Evolutionary conservation across 2,329 filamentous ascomycete species (phyloP).

Genomic region (Hymenoscyphus linearis): DNA sequence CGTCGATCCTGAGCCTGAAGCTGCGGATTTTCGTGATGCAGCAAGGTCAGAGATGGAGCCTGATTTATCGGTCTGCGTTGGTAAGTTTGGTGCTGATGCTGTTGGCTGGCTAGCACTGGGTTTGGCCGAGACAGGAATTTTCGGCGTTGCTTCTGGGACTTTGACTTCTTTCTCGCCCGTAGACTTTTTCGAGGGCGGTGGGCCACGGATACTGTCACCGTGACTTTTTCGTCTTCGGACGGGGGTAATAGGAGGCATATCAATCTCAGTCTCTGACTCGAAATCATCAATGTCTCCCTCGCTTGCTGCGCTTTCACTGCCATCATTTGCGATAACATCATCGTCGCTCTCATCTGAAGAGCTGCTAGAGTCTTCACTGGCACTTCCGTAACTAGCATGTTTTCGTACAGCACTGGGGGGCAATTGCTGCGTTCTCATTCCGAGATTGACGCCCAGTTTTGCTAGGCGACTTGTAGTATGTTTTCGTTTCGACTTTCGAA

Average conservation of each 20-base stretch:
- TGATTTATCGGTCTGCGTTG: constrained; percentile 10
- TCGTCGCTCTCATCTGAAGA: constrained; percentile 37
- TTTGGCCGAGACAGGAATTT: constrained; percentile 5
- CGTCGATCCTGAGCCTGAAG: not conserved
- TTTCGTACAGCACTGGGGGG: constrained; percentile 33
- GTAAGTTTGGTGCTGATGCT: constrained; percentile 11
- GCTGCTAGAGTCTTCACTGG: constrained; percentile 38
- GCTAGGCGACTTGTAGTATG: constrained; percentile 29
- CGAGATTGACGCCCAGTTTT: constrained; percentile 60
- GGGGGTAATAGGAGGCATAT: not conserved
- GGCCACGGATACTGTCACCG: constrained; percentile 35
- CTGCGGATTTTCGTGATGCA: constrained; percentile 13
- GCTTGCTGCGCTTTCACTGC: constrained; percentile 37
- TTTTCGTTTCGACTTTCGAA: constrained; percentile 48
- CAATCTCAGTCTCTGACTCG: constrained; percentile 27
- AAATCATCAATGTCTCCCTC: constrained; percentile 38
- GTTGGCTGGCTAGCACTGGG: not conserved
- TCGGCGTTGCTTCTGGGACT: constrained; percentile 19
- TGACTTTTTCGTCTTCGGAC: constrained; percentile 37
- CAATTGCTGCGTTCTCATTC: constrained; percentile 71
- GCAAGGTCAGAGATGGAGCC: constrained; percentile 16
- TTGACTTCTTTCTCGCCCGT: constrained; percentile 27
- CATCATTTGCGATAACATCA: constrained; percentile 35
- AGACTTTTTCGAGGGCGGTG: constrained; percentile 31
- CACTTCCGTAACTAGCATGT: constrained; percentile 40